Base-by-base conservation (phyloP, 257 asterid species). In the Lycium barbarum region DNA sequence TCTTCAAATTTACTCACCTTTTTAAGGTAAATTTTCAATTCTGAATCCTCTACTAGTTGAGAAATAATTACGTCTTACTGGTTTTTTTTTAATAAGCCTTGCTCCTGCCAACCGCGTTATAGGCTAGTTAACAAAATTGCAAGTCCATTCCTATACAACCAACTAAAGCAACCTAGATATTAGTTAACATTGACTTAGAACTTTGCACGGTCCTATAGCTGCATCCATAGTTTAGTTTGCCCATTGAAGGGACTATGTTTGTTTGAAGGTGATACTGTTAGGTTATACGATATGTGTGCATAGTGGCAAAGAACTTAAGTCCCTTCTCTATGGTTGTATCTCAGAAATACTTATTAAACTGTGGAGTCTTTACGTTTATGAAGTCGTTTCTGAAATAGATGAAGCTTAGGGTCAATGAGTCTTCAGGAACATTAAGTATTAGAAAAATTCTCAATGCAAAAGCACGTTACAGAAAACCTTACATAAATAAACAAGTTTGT, bases 141-240 rank as follows among this genome's bases (percentile, higher is more conserved):
- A 51, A 51, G 13, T 43, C 40, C 61, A 26, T 14, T 49, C 47
- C 63, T 76, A 53, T 51, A 51, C 63, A 54, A 76, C 63, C 47
- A 49, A 14, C 82, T 14, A 76, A 51, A 51, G 26, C 14, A 76
- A 51, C 45, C 22, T 51, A 51, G 15, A 22, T 51, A 7, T 26
- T 51, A 51, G 63, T 26, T 2, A 51, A 26, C 47, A 26, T 13
- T 49, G 61, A 4, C 47, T 51, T 51, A 26, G 26, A 51, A 22
- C 43, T 51, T 74, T 54, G 63, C 17, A 76, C 7, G 63, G 53
- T 73, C 59, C 61, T 74, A 74, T 20, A 74, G 81, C 20, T 20
- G 13, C n/a, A 74, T 74, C 18, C 81, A 1, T 49, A 12, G 61
- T 74, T 74, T 4, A 13, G 61, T 49, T 74, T 49, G 81, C 81